Evolutionary conservation across 371 early-diverging fungal species (phyloP), one percentile per base, ranked within the genome.

Genomic region (Mortierella sp.): DNA sequence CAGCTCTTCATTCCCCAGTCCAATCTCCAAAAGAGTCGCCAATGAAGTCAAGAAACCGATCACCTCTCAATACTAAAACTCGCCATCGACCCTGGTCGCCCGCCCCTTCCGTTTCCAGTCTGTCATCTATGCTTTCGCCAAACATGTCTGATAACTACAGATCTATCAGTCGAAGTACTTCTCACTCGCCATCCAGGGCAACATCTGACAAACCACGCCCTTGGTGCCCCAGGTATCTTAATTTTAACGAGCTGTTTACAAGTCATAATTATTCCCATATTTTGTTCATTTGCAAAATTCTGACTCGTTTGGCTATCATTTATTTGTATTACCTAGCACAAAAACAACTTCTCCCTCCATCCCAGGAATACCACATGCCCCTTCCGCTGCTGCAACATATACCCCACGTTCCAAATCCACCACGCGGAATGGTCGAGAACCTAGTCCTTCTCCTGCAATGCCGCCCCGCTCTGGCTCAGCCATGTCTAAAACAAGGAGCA

Each of bases 211-310:
- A 81, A 43, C 67, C 39, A 28, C 76, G 83, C 22, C 83, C 83
- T 37, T 81, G 83, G 83, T 81, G 83, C 54, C 83, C 83, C 28
- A 76, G 76, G 83, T 79, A 68, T 20, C 9, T 54, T 45, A 28
- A 14, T n/a, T 16, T 37, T 37, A 35, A 20, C 20, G 3, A 60
- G 0, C 22, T n/a, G 14, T 20, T 64, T 64, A 32, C 39, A 61
- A 32, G 20, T n/a, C 37, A n/a, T 39, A 3, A 14, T 39, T 37
- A 3, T 20, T 51, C 10, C 10, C 1, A 14, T 11, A 57, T 45
- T 8, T 49, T 12, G 11, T 40, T 39, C 22, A 43, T 24, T 16
- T n/a, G 20, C 60, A 32, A 37, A 37, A 28, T 28, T 28, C 28
- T 55, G 30, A 55, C 20, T 60, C 16, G n/a, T 11, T 37, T 60